These are phyloP conservation scores for Tillandsia fasciculata DNA, from an alignment of 176 grass and related monocot species.

Conservation along the genomic window DNA sequence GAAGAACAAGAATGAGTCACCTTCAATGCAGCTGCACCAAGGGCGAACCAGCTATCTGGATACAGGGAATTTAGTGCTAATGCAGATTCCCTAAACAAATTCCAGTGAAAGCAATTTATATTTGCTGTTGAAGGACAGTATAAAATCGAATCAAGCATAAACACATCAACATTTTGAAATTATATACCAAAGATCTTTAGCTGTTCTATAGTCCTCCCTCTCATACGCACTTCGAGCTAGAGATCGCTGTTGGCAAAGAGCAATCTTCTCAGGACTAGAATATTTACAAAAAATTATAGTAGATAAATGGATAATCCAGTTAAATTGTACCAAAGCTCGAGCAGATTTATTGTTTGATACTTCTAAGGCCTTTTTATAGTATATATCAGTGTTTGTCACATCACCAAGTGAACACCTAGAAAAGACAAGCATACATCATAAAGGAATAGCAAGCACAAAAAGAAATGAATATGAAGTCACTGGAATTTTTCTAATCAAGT, in stretches of 20 bases:
- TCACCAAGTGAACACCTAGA: slow-evolving; percentile 94
- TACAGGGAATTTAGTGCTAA: slow-evolving; percentile 78
- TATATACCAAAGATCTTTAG: slow-evolving; percentile 74
- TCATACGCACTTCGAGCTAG: slow-evolving; percentile 83
- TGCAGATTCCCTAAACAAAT: slow-evolving; percentile 74
- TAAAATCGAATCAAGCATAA: slow-evolving; percentile 18
- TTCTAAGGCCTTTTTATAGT: slow-evolving; percentile 91
- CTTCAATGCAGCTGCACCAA: slow-evolving; percentile 83
- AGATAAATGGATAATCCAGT: background rate
- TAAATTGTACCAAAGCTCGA: slow-evolving; percentile 63
- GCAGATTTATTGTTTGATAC: slow-evolving; percentile 86
- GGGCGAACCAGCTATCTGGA: slow-evolving; percentile 98
- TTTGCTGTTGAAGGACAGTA: background rate
- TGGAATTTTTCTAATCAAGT: too few relatives aligned
- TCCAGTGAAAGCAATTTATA: slow-evolving; percentile 4
- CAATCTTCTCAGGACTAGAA: background rate
- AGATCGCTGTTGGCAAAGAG: slow-evolving; percentile 46
- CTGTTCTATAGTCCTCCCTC: slow-evolving; percentile 59
- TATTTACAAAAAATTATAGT: slow-evolving; percentile 7
- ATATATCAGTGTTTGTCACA: slow-evolving; percentile 58
- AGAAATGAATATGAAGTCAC: background rate
- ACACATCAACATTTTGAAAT: slow-evolving; percentile 16
- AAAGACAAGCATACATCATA: slow-evolving; percentile 9
- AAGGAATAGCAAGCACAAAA: background rate
- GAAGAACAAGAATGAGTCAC: slow-evolving; percentile 25